Percentiles rank a stretch among this genome's conserved stretches.
phyloP scores from a whole-genome alignment of 768 basidiomycete species.

The Auriscalpium microsporum region DNA sequence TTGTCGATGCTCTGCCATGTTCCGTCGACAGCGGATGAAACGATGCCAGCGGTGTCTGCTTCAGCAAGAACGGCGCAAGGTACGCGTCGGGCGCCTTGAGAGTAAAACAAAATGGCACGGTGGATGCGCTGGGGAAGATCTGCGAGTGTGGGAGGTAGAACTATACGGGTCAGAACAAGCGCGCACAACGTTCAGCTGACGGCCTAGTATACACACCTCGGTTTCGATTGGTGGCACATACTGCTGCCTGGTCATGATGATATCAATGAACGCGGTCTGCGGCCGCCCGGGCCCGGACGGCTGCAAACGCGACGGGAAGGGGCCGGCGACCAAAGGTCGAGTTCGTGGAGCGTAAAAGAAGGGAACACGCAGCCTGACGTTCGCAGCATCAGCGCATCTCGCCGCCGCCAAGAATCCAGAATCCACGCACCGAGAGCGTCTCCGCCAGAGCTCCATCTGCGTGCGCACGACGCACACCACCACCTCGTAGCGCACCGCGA shows the following conservation, averaged over 20 bases:
- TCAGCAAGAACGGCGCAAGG: constrained; percentile 1
- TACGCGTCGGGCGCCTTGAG: constrained; percentile 9
- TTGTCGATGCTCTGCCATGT: background rate
- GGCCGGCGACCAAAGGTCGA: constrained; percentile 4
- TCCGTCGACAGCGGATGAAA: constrained; percentile 1
- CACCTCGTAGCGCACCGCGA: constrained; percentile 5
- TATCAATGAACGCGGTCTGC: constrained; percentile 4
- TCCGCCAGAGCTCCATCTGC: background rate
- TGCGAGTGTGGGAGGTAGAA: constrained; percentile 12
- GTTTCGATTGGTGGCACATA: constrained; percentile 3
- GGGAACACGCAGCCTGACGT: constrained; percentile 6
- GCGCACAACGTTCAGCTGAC: background rate
- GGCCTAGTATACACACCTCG: background rate
- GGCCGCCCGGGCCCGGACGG: background rate
- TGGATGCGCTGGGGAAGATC: constrained; percentile 1
- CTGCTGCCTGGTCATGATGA: background rate
- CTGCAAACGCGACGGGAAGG: background rate
- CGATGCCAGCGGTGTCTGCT: background rate
- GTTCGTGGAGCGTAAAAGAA: constrained; percentile 6
- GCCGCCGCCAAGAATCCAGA: background rate
- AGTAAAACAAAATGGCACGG: constrained; percentile 4
- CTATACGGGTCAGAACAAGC: background rate
- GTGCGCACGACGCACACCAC: constrained; percentile 1
- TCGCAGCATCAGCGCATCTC: background rate
- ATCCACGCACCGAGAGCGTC: constrained; percentile 3